Conservation (phyloP, 805 yeast genomes). For the Saccharomycopsis synnaedendra region DNA sequence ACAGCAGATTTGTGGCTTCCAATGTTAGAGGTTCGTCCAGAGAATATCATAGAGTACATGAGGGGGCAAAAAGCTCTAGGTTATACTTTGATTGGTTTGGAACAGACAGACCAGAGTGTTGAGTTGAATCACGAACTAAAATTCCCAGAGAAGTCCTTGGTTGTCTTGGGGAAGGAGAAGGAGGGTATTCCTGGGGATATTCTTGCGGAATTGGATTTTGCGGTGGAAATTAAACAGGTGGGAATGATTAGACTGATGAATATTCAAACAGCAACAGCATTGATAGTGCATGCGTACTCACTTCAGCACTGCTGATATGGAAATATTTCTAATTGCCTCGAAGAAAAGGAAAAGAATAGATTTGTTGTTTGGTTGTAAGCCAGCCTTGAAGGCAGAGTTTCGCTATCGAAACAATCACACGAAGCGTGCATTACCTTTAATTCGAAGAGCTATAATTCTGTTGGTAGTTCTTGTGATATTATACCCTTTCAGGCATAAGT, state of each 20-base stretch:
- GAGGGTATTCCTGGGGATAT: constrained; percentile 88
- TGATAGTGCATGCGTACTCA: constrained; percentile 84
- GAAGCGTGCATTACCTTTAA: too few species aligned
- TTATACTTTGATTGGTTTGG: constrained; percentile 79
- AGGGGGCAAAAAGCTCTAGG: constrained; percentile 53
- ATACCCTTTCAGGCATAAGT: too few species aligned
- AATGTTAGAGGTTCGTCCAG: constrained; percentile 60
- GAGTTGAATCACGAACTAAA: constrained; percentile 48
- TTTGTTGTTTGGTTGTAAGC: neutral
- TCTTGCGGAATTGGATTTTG: constrained; percentile 69
- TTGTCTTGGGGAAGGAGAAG: constrained; percentile 75
- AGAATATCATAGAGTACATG: constrained; percentile 45
- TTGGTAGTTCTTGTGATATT: too few species aligned
- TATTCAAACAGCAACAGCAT: constrained; percentile 94
- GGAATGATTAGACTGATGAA: constrained; percentile 95
- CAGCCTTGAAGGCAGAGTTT: too few species aligned
- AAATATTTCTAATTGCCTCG: neutral
- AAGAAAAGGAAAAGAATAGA: neutral
- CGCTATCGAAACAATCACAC: too few species aligned
- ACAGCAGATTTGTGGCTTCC: constrained; percentile 98
- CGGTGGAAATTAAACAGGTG: constrained; percentile 83
- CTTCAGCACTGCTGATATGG: constrained; percentile 13
- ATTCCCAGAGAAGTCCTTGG: constrained; percentile 72
- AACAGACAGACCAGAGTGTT: constrained; percentile 86
- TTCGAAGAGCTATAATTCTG: too few species aligned